Conservation (phyloP, 257 asterid genomes). For the Leonotis leonurus region DNA sequence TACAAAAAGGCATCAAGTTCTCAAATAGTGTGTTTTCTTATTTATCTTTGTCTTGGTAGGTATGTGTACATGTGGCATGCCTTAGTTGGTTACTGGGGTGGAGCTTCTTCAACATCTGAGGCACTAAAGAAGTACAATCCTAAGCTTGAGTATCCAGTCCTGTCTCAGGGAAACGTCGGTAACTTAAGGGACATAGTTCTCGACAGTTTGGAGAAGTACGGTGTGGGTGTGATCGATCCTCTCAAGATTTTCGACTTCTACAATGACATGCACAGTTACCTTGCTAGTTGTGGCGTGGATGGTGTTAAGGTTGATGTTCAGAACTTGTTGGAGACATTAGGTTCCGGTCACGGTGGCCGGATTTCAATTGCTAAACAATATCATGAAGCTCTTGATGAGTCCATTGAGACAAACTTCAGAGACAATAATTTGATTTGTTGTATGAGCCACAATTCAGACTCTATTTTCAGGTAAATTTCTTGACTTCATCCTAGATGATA, state of each 20-base stretch:
- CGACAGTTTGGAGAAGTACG: conserved; percentile 60
- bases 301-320: conserved; percentile 85
- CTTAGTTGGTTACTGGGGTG: conserved; percentile 75
- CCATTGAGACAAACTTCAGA: conserved; percentile 43
- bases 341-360: conserved; percentile 58
- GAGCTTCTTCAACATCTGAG: conserved; percentile 41
- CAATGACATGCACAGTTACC: conserved; percentile 64
- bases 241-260: conserved; percentile 42
- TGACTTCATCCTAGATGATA: neutral
- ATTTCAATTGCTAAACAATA: conserved; percentile 49
- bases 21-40: neutral
- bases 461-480: conserved; percentile 24
- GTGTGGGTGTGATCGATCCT: conserved; percentile 60
- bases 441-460: conserved; percentile 62
- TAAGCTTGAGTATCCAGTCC: conserved; percentile 42
- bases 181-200: conserved; percentile 44
- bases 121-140: conserved; percentile 48
- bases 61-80: conserved; percentile 80
- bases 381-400: conserved; percentile 57
- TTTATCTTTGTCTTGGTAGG: conserved; percentile 27
- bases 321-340: conserved; percentile 45
- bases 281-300: conserved; percentile 51
- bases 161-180: conserved; percentile 52
- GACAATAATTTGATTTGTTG: conserved; percentile 49
- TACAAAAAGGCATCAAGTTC: neutral